Conservation (phyloP, 306 rosid genomes). For the Betula pendula region DNA sequence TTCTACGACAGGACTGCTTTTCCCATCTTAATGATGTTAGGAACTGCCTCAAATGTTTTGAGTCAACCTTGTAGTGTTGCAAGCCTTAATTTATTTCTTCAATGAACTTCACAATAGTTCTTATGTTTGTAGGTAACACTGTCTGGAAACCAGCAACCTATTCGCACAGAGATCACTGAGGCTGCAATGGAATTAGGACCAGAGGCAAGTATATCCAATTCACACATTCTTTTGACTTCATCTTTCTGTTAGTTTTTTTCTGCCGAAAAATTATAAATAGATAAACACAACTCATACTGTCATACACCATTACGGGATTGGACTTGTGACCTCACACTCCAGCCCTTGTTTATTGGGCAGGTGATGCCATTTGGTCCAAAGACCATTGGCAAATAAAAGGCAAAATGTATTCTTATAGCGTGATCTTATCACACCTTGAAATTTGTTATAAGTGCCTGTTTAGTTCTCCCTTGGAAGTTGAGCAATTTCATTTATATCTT, state of each 20-base stretch:
- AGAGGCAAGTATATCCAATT: constrained; percentile 50
- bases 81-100: constrained; percentile 16
- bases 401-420: not conserved
- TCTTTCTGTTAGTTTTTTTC: not conserved
- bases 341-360: not conserved
- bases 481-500: not conserved
- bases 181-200: constrained; percentile 92
- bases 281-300: not conserved
- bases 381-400: not conserved
- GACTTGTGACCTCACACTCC: not conserved
- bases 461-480: not conserved
- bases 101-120: constrained; percentile 14
- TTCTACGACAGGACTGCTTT: not conserved
- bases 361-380: not conserved
- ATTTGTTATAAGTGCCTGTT: not conserved
- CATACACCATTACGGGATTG: not conserved
- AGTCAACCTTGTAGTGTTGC: constrained; percentile 1
- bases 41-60: not conserved
- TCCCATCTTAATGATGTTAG: not conserved
- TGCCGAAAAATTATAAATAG: not conserved
- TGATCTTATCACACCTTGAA: not conserved
- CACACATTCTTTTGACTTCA: constrained; percentile 2
- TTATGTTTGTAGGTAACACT: constrained; percentile 61
- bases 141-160: constrained; percentile 83
- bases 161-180: constrained; percentile 76